Evolutionary conservation across 148 eudicot genomes (phyloP).

Genomic region (Amaranthus palmeri): DNA sequence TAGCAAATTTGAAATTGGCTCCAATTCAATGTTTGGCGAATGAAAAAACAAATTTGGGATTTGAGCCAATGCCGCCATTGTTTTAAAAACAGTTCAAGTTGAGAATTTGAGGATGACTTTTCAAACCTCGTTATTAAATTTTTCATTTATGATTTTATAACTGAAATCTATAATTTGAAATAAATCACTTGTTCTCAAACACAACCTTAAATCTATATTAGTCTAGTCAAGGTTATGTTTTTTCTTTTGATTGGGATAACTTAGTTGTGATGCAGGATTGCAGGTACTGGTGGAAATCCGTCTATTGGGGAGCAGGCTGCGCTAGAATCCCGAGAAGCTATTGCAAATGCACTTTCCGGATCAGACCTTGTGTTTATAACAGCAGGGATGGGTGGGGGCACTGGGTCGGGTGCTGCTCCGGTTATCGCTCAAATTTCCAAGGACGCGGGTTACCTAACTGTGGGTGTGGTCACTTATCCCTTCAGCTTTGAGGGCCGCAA

Average conservation of each 20-base stretch:
- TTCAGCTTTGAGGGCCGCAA: slow-evolving; percentile 99
- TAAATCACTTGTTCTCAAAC: too few species aligned
- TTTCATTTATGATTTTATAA: too few species aligned
- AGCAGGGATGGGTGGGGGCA: slow-evolving; percentile 99
- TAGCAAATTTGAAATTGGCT: too few species aligned
- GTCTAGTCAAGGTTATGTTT: too few species aligned
- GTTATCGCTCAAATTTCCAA: slow-evolving; percentile 88
- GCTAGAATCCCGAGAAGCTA: slow-evolving; percentile 86
- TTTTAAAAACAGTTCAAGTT: too few species aligned
- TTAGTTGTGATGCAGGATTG: slow-evolving; percentile 28
- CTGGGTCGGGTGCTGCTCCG: slow-evolving; percentile 99
- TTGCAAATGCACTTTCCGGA: slow-evolving; percentile 80
- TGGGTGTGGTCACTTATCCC: slow-evolving; percentile 98
- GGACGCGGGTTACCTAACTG: slow-evolving; percentile 94
- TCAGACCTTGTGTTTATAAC: slow-evolving; percentile 98
- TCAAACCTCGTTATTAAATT: too few species aligned
- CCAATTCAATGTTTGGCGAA: too few species aligned
- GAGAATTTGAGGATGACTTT: too few species aligned
- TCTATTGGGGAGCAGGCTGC: slow-evolving; percentile 95
- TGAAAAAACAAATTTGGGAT: too few species aligned
- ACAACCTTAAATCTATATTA: not conserved
- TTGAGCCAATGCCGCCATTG: too few species aligned
- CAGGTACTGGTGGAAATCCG: slow-evolving; percentile 97
- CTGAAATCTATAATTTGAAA: too few species aligned
- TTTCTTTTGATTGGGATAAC: slow-evolving; percentile 21